Base-by-base conservation (phyloP, 768 basidiomycete species). In the Mycena alexandri region DNA sequence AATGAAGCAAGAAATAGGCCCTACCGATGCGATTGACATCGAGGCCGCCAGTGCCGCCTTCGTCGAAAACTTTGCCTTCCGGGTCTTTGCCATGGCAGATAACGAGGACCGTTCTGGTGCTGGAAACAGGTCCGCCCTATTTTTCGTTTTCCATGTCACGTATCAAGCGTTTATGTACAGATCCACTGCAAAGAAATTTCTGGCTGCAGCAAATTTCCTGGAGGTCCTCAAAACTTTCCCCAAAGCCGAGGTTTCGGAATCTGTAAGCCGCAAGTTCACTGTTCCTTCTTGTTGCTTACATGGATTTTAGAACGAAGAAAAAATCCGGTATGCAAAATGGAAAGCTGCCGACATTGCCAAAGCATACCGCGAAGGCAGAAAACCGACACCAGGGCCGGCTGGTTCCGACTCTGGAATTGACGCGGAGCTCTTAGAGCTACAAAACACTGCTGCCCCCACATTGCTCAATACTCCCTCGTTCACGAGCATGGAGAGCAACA, bases 311-410 rank as follows among this genome's bases (percentile, higher is more conserved):
- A 88, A 89, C 68, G 90, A 90, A 71, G 93, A 93, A 69, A 99
- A 98, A 79, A 88, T 97, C 41, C 90, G 89, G 62, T 99, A 99
- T 79, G 88, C 96, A 5, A 95, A 98, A 77, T 99, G 98, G 96
- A 98, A 98, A 77, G 97, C 97, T 42, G 91, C 93, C 14, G 95
- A 98, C 68, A 96, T 99, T 21, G 89, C 94, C 19, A 98, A 94
- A 78, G 96, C 97, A 1, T 87, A 96, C 75, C 90, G 96, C n/a
- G 97, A 98, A 77, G 96, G 98, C 6, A 87, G 93, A 22, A 88
- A 85, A 71, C 96, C 97, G 12, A 80, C 83, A 2, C 87, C 96
- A 2, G 97, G 94, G 2, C 92, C 94, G 64, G 89, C 92, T 52
- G 89, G 85, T 57, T 83, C 78, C 65, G 74, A 73, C 41, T 66